Conservation (phyloP, 768 basidiomycete species). For the Pisolithus albus region DNA sequence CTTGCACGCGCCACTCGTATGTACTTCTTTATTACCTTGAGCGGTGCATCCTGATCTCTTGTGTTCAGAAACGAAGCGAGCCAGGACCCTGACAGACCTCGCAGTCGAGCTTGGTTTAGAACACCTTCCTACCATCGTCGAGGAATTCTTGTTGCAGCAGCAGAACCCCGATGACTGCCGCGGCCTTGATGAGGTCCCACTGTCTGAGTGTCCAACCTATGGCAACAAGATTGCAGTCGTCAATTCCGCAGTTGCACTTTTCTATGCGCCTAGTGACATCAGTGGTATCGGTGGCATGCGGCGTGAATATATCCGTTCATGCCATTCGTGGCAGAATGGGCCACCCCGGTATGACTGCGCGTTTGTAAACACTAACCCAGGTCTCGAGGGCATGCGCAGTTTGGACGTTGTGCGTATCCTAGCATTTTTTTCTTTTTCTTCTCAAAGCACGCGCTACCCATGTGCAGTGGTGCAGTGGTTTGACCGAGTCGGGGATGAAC, state of each 20-base stretch:
- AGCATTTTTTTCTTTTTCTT: slow-evolving; percentile 19
- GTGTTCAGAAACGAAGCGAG: not conserved
- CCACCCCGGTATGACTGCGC: slow-evolving; percentile 20
- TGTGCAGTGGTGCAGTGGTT: slow-evolving; percentile 26
- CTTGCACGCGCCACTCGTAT: slow-evolving; percentile 27
- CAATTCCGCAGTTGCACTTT: no score
- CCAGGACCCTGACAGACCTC: slow-evolving; percentile 13
- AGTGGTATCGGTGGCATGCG: slow-evolving; percentile 8
- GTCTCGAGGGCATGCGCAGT: slow-evolving; percentile 15
- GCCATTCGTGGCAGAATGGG: not conserved
- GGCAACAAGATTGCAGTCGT: slow-evolving; percentile 6
- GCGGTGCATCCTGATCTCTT: not conserved
- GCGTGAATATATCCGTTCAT: slow-evolving; percentile 2
- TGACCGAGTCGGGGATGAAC: slow-evolving; percentile 8
- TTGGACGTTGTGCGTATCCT: slow-evolving; percentile 16
- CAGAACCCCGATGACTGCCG: not conserved
- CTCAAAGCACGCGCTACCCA: slow-evolving; percentile 8
- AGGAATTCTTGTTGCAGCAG: slow-evolving; percentile 6
- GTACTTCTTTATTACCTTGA: slow-evolving; percentile 9
- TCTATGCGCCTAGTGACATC: slow-evolving; percentile 2
- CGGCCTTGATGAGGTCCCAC: not conserved
- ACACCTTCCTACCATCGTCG: slow-evolving; percentile 19
- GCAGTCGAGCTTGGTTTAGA: slow-evolving; percentile 22
- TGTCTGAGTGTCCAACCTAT: slow-evolving; percentile 7
- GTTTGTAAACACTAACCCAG: slow-evolving; percentile 13